Conservation (phyloP, 805 yeast species). For the Wickerhamomyces hampshirensis region DNA sequence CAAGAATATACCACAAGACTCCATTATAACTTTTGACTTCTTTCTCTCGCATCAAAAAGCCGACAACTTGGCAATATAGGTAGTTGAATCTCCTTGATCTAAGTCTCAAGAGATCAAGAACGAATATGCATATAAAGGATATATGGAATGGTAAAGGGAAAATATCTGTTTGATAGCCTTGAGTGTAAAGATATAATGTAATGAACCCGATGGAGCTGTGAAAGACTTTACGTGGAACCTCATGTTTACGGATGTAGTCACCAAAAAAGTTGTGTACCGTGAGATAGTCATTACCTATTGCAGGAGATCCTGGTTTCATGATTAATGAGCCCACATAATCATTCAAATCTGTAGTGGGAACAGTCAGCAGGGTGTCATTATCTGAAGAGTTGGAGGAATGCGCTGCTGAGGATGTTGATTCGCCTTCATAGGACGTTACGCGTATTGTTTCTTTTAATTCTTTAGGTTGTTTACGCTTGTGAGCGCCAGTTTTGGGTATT, state of each 20-base stretch:
- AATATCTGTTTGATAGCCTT: constrained; percentile 49
- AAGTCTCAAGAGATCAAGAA: constrained; percentile 67
- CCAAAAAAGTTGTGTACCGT: constrained; percentile 41
- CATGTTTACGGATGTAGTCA: constrained; percentile 68
- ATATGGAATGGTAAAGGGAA: constrained; percentile 57
- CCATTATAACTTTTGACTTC: constrained; percentile 79
- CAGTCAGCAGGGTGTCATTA: constrained; percentile 5
- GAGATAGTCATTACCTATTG: constrained; percentile 21
- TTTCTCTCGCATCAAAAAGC: constrained; percentile 79
- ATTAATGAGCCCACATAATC: constrained; percentile 13
- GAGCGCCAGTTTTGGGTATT: constrained; percentile 10
- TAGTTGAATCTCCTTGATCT: constrained; percentile 56
- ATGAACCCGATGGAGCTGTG: constrained; percentile 88
- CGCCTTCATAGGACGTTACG: constrained; percentile 5
- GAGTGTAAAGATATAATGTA: constrained; percentile 66
- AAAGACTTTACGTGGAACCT: constrained; percentile 80
- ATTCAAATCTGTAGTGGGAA: constrained; percentile 1
- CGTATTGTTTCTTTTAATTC: constrained; percentile 11
- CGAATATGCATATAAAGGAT: constrained; percentile 51
- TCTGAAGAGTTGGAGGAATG: constrained; percentile 7
- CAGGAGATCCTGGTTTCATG: constrained; percentile 9
- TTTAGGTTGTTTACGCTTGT: constrained; percentile 3
- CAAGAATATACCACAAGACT: constrained; percentile 80
- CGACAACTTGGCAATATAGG: constrained; percentile 60
- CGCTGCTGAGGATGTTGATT: constrained; percentile 10